Evolutionary conservation across 2,329 filamentous ascomycete species (phyloP).

Genomic region (Hawksworthiomyces lignivorus): DNA sequence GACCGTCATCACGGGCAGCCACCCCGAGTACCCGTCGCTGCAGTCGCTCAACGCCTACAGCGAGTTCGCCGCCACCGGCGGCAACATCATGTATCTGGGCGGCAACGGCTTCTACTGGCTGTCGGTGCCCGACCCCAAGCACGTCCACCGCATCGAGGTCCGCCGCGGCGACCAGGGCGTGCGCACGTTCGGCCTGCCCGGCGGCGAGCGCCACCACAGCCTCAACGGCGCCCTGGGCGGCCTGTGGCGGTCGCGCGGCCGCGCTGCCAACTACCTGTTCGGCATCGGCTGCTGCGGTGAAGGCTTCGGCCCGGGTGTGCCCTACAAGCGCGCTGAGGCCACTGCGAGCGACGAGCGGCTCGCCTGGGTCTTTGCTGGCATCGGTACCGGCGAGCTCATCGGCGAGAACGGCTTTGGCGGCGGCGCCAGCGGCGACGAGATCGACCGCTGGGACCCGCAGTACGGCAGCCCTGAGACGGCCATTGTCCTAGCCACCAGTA

Average conservation of each 20-base stretch:
- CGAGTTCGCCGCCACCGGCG: conserved; percentile 22
- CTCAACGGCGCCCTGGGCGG: conserved; percentile 24
- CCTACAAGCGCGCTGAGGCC: conserved; percentile 11
- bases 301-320: conserved; percentile 21
- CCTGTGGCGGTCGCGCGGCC: conserved; percentile 26
- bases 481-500: conserved; percentile 20
- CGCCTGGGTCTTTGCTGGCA: conserved; percentile 11
- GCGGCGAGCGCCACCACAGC: conserved; percentile 22
- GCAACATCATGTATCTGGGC: conserved; percentile 30
- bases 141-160: conserved; percentile 26
- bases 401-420: no score
- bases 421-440: conserved; percentile 26
- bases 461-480: conserved; percentile 23
- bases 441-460: conserved; percentile 24
- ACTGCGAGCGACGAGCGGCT: conserved; percentile 2
- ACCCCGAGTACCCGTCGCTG: conserved; percentile 27
- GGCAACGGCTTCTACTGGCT: conserved; percentile 31
- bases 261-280: conserved; percentile 23
- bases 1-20: conserved; percentile 23
- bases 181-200: conserved; percentile 20
- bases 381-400: conserved; percentile 29
- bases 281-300: conserved; percentile 24
- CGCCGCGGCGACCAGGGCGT: conserved; percentile 26
- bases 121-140: conserved; percentile 15
- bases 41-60: conserved; percentile 21